Conservation (phyloP, 495 filamentous ascomycete species). For the Penicillium maclennaniae region DNA sequence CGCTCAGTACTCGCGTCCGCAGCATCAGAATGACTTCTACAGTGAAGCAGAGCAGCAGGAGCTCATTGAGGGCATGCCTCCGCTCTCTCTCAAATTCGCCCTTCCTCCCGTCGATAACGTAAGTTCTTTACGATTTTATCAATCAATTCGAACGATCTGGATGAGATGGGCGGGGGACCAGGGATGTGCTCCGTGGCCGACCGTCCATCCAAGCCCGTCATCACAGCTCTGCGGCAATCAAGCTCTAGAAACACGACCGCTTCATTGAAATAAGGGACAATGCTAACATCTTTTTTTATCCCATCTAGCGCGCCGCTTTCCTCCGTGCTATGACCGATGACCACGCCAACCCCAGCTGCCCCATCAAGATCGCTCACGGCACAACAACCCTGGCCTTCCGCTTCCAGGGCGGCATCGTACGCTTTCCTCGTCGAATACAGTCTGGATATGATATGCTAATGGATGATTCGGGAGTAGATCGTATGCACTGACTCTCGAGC, state of each 20-base stretch:
- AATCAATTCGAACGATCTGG: not conserved
- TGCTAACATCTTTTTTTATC: constrained; percentile 4
- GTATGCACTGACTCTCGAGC: constrained; percentile 96
- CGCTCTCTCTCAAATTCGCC: constrained; percentile 83
- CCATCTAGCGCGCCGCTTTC: constrained; percentile 74
- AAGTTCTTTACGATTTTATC: constrained; percentile 25
- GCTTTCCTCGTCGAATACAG: constrained; percentile 7
- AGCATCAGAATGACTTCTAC: constrained; percentile 67
- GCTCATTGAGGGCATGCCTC: constrained; percentile 58
- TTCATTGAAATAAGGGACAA: not conserved
- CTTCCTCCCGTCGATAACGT: constrained; percentile 93
- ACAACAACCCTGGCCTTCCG: constrained; percentile 98
- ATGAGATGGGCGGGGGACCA: not conserved
- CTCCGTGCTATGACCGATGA: constrained; percentile 97
- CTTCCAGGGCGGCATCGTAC: constrained; percentile 88
- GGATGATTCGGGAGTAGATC: constrained; percentile 45
- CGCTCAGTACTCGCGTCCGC: constrained; percentile 76
- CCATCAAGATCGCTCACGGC: constrained; percentile 98
- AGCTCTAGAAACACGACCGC: not conserved
- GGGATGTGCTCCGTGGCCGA: not conserved
- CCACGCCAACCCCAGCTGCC: constrained; percentile 90
- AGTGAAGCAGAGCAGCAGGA: constrained; percentile 74
- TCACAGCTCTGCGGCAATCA: constrained; percentile 5
- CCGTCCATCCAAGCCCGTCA: not conserved
- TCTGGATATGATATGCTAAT: not conserved